phyloP scores from a whole-genome alignment of 1,284 basidiomycete genomes.

The Ustilago curta region DNA sequence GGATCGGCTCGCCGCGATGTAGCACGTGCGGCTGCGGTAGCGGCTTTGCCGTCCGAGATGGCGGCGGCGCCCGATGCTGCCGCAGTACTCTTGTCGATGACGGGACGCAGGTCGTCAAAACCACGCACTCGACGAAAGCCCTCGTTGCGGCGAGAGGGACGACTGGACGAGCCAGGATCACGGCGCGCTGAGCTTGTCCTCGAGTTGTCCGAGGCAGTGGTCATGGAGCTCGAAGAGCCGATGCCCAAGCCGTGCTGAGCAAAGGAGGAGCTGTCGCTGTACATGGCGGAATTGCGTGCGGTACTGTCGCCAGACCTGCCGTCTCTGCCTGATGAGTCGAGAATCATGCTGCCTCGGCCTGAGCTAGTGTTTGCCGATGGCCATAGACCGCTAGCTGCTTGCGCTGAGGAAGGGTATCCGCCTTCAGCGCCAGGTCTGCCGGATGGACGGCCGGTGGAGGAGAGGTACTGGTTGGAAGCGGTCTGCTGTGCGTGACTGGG shows the following conservation, averaged over 20 bases:
- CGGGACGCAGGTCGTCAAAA: constrained; percentile 59
- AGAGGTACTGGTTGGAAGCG: constrained; percentile 21
- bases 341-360: constrained; percentile 42
- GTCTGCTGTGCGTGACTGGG: constrained; percentile 26
- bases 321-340: constrained; percentile 30
- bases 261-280: constrained; percentile 30
- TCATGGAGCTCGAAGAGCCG: constrained; percentile 38
- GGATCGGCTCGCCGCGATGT: constrained; percentile 63
- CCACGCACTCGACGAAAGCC: constrained; percentile 64
- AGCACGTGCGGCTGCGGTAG: constrained; percentile 45
- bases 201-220: constrained; percentile 49
- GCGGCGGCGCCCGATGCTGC: constrained; percentile 48
- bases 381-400: constrained; percentile 22
- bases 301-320: constrained; percentile 28
- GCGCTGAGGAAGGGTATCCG: constrained; percentile 8
- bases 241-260: constrained; percentile 45
- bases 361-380: constrained; percentile 17
- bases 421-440: background rate
- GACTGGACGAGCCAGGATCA: constrained; percentile 17
- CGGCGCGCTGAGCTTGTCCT: constrained; percentile 28
- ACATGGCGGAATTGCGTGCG: constrained; percentile 41
- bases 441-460: constrained; percentile 14
- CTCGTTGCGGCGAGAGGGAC: constrained; percentile 41
- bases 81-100: constrained; percentile 52
- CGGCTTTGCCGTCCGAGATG: constrained; percentile 48